phyloP scores from a whole-genome alignment of 108 stramenopile species.

The Pseudonitzschia multiseries region DNA sequence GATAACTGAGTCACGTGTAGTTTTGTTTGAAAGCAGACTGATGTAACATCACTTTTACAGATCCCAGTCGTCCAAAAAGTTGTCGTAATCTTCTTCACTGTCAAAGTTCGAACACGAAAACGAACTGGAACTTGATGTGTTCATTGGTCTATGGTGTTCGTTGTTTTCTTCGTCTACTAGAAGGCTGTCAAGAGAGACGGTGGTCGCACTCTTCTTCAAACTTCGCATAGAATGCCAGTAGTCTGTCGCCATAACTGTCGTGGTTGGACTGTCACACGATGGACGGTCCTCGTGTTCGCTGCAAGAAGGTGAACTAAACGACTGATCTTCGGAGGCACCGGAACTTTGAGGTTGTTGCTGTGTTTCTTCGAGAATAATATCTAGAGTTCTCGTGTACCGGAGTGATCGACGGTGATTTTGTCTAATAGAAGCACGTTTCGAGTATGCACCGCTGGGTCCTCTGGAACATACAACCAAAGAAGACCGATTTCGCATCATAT shows the following conservation, averaged over 20 bases:
- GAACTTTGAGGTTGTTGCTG: not conserved
- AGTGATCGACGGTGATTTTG: not conserved
- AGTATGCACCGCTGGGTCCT: not conserved
- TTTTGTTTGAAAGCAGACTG: no score
- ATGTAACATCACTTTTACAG: not conserved
- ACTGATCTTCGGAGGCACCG: not conserved
- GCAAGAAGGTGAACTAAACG: not conserved
- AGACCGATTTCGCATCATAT: not conserved
- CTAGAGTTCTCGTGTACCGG: not conserved
- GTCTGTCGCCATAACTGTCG: not conserved
- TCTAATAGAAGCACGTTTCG: not conserved
- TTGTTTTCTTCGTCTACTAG: not conserved
- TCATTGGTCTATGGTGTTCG: not conserved
- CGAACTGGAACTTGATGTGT: not conserved
- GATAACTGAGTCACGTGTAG: no score
- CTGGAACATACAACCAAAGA: not conserved
- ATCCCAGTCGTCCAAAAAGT: constrained; percentile 2
- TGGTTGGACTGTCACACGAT: not conserved
- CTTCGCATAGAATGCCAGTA: not conserved
- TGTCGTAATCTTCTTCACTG: not conserved
- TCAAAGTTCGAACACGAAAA: not conserved
- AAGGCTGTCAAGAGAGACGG: not conserved
- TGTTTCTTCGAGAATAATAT: not conserved
- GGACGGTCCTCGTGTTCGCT: not conserved
- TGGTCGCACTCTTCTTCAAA: not conserved